Percentiles rank a stretch among this genome's conserved stretches.
These are phyloP conservation scores for Lentinula detonsa DNA, from an alignment of 768 basidiomycete species.

Conservation along the genomic window DNA sequence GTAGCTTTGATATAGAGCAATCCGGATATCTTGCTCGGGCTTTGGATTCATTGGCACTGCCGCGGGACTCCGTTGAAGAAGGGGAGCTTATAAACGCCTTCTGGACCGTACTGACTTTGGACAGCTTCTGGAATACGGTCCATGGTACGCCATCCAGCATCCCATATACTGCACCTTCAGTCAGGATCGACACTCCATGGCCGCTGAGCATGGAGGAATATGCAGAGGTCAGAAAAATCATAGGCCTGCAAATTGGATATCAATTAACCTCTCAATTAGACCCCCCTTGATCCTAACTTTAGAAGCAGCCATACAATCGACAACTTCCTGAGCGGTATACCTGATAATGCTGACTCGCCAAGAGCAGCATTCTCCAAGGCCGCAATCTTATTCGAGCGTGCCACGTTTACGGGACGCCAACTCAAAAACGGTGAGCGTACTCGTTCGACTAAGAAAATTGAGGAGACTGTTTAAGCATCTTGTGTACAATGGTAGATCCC, in stretches of 20 bases:
- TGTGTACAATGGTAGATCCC: background rate
- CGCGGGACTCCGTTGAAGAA: conserved; percentile 40
- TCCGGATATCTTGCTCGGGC: conserved; percentile 16
- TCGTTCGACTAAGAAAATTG: background rate
- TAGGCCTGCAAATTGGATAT: background rate
- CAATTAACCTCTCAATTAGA: conserved; percentile 1
- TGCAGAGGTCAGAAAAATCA: conserved; percentile 9
- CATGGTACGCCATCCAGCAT: conserved; percentile 37
- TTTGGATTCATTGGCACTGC: conserved; percentile 19
- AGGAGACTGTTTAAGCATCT: background rate
- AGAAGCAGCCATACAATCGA: conserved; percentile 20
- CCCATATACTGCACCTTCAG: conserved; percentile 28
- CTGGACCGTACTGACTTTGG: conserved; percentile 55
- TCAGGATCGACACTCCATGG: conserved; percentile 30
- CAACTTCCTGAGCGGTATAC: conserved; percentile 19
- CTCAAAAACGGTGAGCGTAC: conserved; percentile 13
- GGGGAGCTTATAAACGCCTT: conserved; percentile 63
- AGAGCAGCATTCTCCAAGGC: conserved; percentile 23
- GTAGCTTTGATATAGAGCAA: conserved; percentile 2
- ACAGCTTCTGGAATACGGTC: conserved; percentile 43
- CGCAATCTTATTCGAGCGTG: conserved; percentile 29
- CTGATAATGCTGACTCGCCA: conserved; percentile 18
- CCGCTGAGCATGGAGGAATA: conserved; percentile 19
- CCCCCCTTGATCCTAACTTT: conserved; percentile 10
- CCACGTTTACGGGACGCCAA: conserved; percentile 11